Evolutionary conservation across 2,329 filamentous ascomycete genomes (phyloP).

Genomic region (Bisporella sp.): DNA sequence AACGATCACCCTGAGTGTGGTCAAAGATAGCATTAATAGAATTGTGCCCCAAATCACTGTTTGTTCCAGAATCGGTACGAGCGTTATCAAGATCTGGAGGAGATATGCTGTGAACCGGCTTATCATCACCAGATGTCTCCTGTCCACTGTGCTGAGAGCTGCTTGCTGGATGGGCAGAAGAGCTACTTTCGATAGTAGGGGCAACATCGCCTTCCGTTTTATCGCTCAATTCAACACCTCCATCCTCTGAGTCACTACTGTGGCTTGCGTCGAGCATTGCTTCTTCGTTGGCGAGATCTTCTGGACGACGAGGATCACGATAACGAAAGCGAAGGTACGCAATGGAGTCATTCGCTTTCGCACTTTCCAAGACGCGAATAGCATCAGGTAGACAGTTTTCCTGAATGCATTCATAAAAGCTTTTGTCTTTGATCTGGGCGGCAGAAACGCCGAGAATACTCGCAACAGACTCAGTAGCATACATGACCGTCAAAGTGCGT

Average conservation of each 20-base stretch:
- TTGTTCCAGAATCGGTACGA: conserved; percentile 35
- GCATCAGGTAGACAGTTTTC: conserved; percentile 71
- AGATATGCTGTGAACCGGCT: not conserved
- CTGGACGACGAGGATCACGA: conserved; percentile 60
- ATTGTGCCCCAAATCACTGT: conserved; percentile 31
- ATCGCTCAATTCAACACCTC: conserved; percentile 38
- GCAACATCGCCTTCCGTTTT: conserved; percentile 33
- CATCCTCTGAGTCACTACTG: conserved; percentile 36
- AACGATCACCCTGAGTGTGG: conserved; percentile 18
- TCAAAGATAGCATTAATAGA: conserved; percentile 38
- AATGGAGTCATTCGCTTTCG: conserved; percentile 86
- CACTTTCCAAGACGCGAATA: conserved; percentile 71
- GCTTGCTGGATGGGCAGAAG: not conserved
- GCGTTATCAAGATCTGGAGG: not conserved
- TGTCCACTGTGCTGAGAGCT: not conserved
- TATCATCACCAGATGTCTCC: conserved; percentile 4
- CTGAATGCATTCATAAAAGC: conserved; percentile 83
- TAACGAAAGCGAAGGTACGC: conserved; percentile 85
- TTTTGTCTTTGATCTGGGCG: conserved; percentile 63
- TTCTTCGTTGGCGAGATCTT: conserved; percentile 38
- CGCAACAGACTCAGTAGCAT: conserved; percentile 69
- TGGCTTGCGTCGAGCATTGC: conserved; percentile 32
- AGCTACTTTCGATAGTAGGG: not conserved
- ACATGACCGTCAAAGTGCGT: conserved; percentile 76
- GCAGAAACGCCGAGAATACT: conserved; percentile 69